A percentile compares a stretch with the other conserved stretches of the same genome.
These are phyloP conservation scores for Vaccinium darrowii DNA, from an alignment of 148 eudicot genomes.

Conservation along the genomic window DNA sequence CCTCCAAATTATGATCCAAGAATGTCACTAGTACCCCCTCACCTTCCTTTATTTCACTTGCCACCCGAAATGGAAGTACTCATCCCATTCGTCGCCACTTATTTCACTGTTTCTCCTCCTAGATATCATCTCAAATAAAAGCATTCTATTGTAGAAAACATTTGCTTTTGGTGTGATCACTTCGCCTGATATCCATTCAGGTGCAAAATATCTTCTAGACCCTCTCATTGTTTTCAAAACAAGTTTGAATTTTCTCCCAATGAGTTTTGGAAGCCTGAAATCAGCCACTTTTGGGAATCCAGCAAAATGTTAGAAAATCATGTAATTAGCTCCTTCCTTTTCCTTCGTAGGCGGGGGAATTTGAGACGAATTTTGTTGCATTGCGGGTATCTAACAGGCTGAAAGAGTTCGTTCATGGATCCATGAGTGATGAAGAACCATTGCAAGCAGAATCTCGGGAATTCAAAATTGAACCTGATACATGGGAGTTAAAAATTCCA, in stretches of 20 bases:
- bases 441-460: slow-evolving; percentile 19
- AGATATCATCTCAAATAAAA: not conserved
- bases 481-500: slow-evolving; percentile 17
- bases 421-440: slow-evolving; percentile 14
- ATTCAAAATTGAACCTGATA: slow-evolving; percentile 21
- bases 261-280: not conserved
- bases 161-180: not conserved
- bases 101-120: not conserved
- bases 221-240: not conserved
- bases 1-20: not conserved
- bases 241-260: not conserved
- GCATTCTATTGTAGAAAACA: not conserved
- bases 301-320: not conserved
- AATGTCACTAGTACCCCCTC: not conserved
- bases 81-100: not conserved
- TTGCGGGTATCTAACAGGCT: slow-evolving; percentile 30
- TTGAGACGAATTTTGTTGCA: slow-evolving; percentile 13
- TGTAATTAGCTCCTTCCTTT: too few species aligned
- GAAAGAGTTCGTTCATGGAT: slow-evolving; percentile 22
- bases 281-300: not conserved
- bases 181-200: not conserved
- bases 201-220: not conserved
- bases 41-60: not conserved
- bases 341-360: slow-evolving; percentile 23
- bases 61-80: not conserved